Conservation (phyloP, 306 rosid species). For the Castanospermum australe region DNA sequence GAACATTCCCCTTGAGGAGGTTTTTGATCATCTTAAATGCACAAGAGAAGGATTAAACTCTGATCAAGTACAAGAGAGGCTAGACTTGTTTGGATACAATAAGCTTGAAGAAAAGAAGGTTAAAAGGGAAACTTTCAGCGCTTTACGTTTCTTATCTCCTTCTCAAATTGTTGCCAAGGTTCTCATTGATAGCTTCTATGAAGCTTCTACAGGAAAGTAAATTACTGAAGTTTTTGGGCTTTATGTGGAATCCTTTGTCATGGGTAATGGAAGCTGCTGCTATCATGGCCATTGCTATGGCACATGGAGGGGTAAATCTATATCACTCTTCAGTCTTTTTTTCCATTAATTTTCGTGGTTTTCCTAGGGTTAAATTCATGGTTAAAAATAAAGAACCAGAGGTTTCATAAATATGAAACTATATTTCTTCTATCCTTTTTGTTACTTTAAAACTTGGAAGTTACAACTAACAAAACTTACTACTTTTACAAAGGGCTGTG, state of each 20-base stretch:
- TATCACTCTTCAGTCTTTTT: neutral
- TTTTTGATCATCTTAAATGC: constrained; percentile 62
- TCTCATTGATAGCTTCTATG: neutral
- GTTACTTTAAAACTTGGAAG: no score
- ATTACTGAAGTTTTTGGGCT: constrained; percentile 65
- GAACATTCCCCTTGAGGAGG: constrained; percentile 63
- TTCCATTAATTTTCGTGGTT: no score
- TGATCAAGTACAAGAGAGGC: constrained; percentile 53
- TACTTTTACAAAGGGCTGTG: no score
- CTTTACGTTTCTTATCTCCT: neutral
- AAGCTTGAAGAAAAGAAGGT: constrained; percentile 86
- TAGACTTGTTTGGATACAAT: constrained; percentile 63
- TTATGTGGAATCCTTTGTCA: constrained; percentile 87
- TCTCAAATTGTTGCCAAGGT: neutral
- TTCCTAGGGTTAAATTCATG: no score
- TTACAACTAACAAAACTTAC: no score
- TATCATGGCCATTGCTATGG: constrained; percentile 65
- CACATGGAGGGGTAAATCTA: constrained; percentile 64
- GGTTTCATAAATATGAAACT: no score
- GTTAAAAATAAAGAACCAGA: no score
- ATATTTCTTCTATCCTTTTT: no score
- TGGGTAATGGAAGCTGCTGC: constrained; percentile 97
- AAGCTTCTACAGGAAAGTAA: constrained; percentile 56
- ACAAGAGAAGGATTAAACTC: constrained; percentile 60
- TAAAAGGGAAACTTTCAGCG: constrained; percentile 3